Evolutionary conservation across 2,329 filamentous ascomycete genomes (phyloP).

Genomic region (Paecilomyces sp.): DNA sequence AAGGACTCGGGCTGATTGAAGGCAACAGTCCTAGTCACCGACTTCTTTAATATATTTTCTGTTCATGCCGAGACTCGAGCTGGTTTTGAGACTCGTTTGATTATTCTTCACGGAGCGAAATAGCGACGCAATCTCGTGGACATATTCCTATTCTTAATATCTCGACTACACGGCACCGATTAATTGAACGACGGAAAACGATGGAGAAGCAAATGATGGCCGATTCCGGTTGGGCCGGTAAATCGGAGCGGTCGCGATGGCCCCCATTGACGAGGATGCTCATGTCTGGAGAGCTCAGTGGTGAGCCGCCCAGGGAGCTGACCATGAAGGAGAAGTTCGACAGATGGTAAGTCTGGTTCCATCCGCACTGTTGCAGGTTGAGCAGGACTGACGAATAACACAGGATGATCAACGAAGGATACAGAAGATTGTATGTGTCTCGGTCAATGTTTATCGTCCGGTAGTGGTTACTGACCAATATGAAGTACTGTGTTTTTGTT

Average conservation of each 20-base stretch:
- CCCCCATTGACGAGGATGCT: conserved; percentile 76
- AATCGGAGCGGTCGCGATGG: conserved; percentile 70
- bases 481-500: conserved; percentile 69
- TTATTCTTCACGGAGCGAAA: neutral
- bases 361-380: neutral
- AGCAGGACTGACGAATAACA: conserved; percentile 2
- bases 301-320: conserved; percentile 62
- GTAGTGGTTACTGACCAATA: neutral
- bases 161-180: neutral
- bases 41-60: neutral
- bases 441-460: conserved; percentile 18
- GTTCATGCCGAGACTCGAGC: conserved; percentile 1
- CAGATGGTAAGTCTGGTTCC: conserved; percentile 44
- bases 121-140: neutral
- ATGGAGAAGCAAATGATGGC: conserved; percentile 14
- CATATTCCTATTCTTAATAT: neutral
- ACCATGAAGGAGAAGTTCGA: conserved; percentile 67
- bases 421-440: conserved; percentile 63
- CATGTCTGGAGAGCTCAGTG: conserved; percentile 74
- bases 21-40: neutral
- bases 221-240: conserved; percentile 17
- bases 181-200: neutral
- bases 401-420: conserved; percentile 81
- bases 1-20: neutral
- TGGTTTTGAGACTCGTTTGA: conserved; percentile 2